A percentile compares a stretch with the other conserved stretches of the same genome.
These are phyloP conservation scores for Fraxinus nigra DNA, from an alignment of 305 asterid genomes.

Conservation along the genomic window DNA sequence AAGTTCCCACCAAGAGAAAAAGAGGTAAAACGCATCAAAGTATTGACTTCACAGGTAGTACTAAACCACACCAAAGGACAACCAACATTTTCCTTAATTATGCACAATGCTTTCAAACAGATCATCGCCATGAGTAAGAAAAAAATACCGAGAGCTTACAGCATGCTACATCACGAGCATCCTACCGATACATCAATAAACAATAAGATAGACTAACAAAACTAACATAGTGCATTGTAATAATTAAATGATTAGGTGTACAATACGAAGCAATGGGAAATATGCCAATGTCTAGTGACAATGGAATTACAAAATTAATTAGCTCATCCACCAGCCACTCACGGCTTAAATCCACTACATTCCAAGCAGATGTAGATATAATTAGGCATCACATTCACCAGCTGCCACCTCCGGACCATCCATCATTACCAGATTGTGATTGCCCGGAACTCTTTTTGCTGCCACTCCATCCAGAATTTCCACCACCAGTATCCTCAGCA, in stretches of 20 bases:
- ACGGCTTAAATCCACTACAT: neutral
- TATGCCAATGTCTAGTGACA: neutral
- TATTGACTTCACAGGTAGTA: neutral
- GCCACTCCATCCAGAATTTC: conserved; percentile 51
- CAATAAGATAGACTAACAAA: neutral
- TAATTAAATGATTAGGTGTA: neutral
- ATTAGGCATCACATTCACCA: neutral
- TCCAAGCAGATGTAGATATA: neutral
- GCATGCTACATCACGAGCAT: neutral
- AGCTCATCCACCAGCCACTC: conserved; percentile 22
- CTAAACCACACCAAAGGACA: neutral
- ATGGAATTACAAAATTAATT: neutral
- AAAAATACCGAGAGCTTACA: neutral
- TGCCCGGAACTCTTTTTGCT: conserved; percentile 33
- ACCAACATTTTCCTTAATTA: neutral
- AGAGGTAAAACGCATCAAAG: neutral
- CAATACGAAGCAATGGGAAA: neutral
- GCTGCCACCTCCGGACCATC: conserved; percentile 21
- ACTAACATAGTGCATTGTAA: neutral
- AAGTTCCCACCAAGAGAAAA: neutral
- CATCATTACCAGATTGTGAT: conserved; percentile 32
- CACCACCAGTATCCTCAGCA: conserved; percentile 28
- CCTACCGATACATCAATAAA: neutral
- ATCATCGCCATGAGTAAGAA: neutral
- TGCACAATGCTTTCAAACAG: neutral